Evolutionary conservation across 1,284 basidiomycete genomes (phyloP).

Genomic region (Cryptococcus deneoformans): DNA sequence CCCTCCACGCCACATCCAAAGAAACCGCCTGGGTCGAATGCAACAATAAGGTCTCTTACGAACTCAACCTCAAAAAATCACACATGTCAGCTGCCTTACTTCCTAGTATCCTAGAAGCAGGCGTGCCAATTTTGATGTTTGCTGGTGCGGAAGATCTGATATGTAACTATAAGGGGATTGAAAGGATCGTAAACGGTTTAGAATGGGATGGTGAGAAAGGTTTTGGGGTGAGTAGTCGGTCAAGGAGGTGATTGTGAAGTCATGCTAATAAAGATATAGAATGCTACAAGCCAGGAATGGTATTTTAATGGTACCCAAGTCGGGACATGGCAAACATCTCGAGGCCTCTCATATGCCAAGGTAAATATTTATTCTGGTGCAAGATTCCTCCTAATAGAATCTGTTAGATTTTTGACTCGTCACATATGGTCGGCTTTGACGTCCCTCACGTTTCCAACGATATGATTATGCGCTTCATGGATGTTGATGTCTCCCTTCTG

Average conservation of each 20-base stretch:
- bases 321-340: constrained; percentile 83
- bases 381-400: too few relatives aligned
- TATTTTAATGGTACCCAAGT: constrained; percentile 71
- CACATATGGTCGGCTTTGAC: constrained; percentile 92
- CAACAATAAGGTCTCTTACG: constrained; percentile 62
- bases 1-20: constrained; percentile 78
- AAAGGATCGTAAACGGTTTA: constrained; percentile 77
- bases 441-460: constrained; percentile 86
- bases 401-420: constrained; percentile 58
- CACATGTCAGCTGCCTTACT: constrained; percentile 74
- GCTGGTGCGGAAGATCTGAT: constrained; percentile 95
- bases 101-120: constrained; percentile 68
- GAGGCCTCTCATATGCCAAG: constrained; percentile 93
- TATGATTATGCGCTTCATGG: constrained; percentile 97
- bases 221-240: constrained; percentile 63
- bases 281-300: constrained; percentile 72
- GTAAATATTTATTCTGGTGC: constrained; percentile 43
- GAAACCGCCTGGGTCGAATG: constrained; percentile 90
- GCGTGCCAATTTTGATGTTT: constrained; percentile 84
- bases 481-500: constrained; percentile 79
- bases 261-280: constrained; percentile 51
- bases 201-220: constrained; percentile 84
- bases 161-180: constrained; percentile 91
- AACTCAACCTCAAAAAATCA: constrained; percentile 61
- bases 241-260: not conserved